Percentiles rank a stretch among this genome's conserved stretches.
Conservation (phyloP, 257 asterid genomes). For the Jacaranda copaia region DNA sequence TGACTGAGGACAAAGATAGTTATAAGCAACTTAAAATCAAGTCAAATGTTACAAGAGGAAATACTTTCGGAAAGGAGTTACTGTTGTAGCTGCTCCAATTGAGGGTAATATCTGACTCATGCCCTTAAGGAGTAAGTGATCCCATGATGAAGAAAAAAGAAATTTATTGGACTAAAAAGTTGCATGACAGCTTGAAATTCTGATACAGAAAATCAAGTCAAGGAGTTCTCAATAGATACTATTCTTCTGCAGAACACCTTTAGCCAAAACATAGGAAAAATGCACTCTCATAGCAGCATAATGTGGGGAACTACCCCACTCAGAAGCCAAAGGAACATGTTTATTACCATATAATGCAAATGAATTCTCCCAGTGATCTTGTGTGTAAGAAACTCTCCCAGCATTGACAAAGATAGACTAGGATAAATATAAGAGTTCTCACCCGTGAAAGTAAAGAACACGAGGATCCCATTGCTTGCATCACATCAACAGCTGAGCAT, state of each 20-base stretch:
- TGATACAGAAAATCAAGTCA: no score
- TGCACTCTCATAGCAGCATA: no score
- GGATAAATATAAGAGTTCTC: conserved; percentile 29
- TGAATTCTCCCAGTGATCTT: not conserved
- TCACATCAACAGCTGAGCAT: conserved; percentile 76
- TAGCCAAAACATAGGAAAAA: no score
- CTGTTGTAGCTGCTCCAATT: not conserved
- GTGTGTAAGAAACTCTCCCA: not conserved
- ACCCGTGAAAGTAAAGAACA: conserved; percentile 65
- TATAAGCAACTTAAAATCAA: conserved; percentile 15
- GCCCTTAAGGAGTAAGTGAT: not conserved
- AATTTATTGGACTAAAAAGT: not conserved
- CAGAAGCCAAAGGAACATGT: not conserved
- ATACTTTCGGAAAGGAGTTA: not conserved
- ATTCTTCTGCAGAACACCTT: no score
- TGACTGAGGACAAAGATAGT: not conserved
- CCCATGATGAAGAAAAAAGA: not conserved
- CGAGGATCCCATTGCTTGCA: conserved; percentile 84
- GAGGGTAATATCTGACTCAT: not conserved
- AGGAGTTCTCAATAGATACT: no score
- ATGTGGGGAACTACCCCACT: no score
- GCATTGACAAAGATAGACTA: conserved; percentile 3
- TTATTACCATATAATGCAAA: not conserved
- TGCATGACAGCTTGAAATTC: no score
- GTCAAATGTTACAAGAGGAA: not conserved